These are phyloP conservation scores for Tylopilus intermedius DNA, from an alignment of 768 basidiomycete species.

Conservation along the genomic window DNA sequence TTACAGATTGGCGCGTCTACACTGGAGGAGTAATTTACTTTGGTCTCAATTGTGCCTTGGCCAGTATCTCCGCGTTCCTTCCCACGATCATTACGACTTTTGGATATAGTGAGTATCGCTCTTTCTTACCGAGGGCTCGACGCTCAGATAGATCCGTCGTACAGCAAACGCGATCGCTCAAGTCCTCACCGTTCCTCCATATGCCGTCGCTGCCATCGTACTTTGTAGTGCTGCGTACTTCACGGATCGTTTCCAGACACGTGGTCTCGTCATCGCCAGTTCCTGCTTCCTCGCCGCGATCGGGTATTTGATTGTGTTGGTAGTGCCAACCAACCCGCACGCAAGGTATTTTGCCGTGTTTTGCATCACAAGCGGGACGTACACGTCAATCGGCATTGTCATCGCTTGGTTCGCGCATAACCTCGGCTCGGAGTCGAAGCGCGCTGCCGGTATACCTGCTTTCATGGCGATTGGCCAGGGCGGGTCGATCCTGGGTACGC, in stretches of 20 bases:
- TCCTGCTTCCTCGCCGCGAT: slow-evolving; percentile 30
- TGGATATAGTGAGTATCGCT: slow-evolving; percentile 53
- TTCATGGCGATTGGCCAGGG: slow-evolving; percentile 81
- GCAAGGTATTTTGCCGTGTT: slow-evolving; percentile 77
- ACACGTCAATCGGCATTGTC: slow-evolving; percentile 66
- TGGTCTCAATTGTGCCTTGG: slow-evolving; percentile 68
- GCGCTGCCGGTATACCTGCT: slow-evolving; percentile 69
- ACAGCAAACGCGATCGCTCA: slow-evolving; percentile 63
- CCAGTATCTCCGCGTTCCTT: slow-evolving; percentile 78
- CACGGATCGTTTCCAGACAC: slow-evolving; percentile 63
- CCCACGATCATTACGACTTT: slow-evolving; percentile 77
- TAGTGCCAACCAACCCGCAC: slow-evolving; percentile 48
- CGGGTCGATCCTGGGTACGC: slow-evolving; percentile 71
- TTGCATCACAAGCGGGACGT: slow-evolving; percentile 72
- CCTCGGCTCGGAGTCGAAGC: slow-evolving; percentile 73
- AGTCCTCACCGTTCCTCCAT: slow-evolving; percentile 76
- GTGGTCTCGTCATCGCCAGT: slow-evolving; percentile 38
- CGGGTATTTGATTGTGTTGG: slow-evolving; percentile 59
- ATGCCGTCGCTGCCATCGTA: slow-evolving; percentile 65
- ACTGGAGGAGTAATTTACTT: slow-evolving; percentile 71
- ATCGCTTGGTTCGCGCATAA: slow-evolving; percentile 82
- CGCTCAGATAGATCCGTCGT: not conserved
- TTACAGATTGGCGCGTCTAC: slow-evolving; percentile 70
- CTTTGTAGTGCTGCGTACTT: slow-evolving; percentile 52
- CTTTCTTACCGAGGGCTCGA: not conserved